A percentile compares a stretch with the other conserved stretches of the same genome.
phyloP scores from a whole-genome alignment of 148 eudicot genomes.

The Silene conica region DNA sequence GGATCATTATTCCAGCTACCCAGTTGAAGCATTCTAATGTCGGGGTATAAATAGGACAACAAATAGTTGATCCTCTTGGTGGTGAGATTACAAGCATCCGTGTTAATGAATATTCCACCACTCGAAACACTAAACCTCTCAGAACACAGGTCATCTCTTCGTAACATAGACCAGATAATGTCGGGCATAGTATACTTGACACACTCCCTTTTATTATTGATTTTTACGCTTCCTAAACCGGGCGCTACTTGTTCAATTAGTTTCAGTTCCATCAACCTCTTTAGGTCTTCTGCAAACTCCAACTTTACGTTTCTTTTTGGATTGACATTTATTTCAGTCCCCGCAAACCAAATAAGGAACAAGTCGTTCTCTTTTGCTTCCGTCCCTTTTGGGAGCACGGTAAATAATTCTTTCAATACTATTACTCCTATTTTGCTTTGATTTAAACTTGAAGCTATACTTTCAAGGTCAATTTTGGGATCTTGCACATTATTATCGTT shows the following conservation, averaged over 20 bases:
- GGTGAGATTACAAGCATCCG: background rate
- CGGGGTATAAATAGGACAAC: background rate
- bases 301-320: too few species aligned
- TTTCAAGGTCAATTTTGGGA: background rate
- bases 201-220: background rate
- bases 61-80: background rate
- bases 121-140: background rate
- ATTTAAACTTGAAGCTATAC: too few species aligned
- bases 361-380: background rate
- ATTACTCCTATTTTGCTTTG: background rate
- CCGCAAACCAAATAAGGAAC: background rate
- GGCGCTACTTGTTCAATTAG: background rate
- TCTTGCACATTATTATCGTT: background rate
- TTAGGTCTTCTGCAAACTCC: background rate
- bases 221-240: background rate
- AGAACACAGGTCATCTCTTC: too few species aligned
- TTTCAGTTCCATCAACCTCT: background rate
- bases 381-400: background rate
- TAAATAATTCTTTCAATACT: background rate
- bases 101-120: background rate
- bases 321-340: background rate
- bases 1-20: conserved; percentile 3
- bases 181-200: background rate
- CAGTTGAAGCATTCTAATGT: background rate
- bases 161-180: background rate